phyloP scores from a whole-genome alignment of 202 grass and related monocot species.

The Zoysia matrella region DNA sequence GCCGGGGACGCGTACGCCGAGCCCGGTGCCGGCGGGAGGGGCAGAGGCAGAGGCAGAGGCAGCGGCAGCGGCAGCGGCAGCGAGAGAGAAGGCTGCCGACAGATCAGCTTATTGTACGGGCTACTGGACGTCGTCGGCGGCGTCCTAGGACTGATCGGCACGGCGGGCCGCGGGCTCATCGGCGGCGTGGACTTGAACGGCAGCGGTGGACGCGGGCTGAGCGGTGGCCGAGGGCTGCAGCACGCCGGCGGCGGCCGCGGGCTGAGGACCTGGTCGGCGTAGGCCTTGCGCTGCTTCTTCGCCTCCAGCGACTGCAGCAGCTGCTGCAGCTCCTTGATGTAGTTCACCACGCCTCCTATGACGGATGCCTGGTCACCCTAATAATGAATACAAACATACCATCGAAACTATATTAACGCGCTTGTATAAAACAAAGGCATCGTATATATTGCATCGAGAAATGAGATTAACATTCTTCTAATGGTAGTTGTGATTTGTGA shows the following conservation, averaged over 20 bases:
- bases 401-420: too few relatives aligned
- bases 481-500: too few relatives aligned
- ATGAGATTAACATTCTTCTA: too few relatives aligned
- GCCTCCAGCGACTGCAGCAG: too few relatives aligned
- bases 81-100: conserved; percentile 3
- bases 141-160: conserved; percentile 78
- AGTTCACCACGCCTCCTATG: too few relatives aligned
- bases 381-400: too few relatives aligned
- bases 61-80: background rate
- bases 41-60: background rate
- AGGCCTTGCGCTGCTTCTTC: too few relatives aligned
- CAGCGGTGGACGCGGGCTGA: background rate
- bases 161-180: conserved; percentile 1
- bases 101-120: conserved; percentile 53
- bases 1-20: conserved; percentile 50
- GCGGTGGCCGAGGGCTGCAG: too few relatives aligned
- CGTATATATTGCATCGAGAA: too few relatives aligned
- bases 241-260: conserved; percentile 39
- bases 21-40: background rate
- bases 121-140: conserved; percentile 50
- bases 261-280: conserved; percentile 72
- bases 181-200: background rate
- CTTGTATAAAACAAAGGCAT: too few relatives aligned
- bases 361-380: too few relatives aligned
- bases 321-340: too few relatives aligned